Conservation (phyloP, 192 early-diverging fungal genomes). For the Backusella tarrabulga region DNA sequence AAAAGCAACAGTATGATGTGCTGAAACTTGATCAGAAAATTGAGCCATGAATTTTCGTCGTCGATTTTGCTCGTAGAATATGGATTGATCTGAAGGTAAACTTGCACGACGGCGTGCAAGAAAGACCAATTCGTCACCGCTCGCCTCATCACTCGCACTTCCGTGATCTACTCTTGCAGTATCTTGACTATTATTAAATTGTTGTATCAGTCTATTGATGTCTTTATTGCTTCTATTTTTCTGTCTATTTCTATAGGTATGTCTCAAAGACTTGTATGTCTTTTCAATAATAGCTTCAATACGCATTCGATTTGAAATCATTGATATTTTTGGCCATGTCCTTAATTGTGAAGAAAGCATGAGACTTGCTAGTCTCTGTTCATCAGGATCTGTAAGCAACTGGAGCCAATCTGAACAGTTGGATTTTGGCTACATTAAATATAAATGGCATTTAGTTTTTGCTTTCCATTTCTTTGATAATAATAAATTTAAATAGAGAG, state of each 20-base stretch:
- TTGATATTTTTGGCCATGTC: constrained; percentile 75
- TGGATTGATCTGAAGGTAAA: neutral
- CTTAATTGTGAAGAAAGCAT: constrained; percentile 56
- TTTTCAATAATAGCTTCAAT: constrained; percentile 69
- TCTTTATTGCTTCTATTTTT: neutral
- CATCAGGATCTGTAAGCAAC: constrained; percentile 65
- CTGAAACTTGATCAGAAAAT: constrained; percentile 16
- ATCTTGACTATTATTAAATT: neutral
- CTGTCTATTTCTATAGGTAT: neutral
- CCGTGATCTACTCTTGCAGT: neutral
- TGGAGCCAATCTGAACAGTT: constrained; percentile 59
- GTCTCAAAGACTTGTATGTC: constrained; percentile 24
- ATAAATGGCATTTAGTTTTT: neutral
- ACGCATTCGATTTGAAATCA: constrained; percentile 70
- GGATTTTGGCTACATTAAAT: constrained; percentile 46
- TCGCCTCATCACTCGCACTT: neutral
- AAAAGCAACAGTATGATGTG: neutral
- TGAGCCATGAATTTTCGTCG: constrained; percentile 19
- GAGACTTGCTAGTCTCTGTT: constrained; percentile 50
- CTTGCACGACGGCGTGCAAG: neutral
- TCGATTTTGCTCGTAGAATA: neutral
- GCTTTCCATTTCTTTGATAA: too few relatives aligned
- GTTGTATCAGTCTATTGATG: neutral
- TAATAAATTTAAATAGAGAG: neutral
- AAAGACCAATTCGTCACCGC: constrained; percentile 1